Evolutionary conservation across 2,329 filamentous ascomycete genomes (phyloP), one percentile per base, ranked within the genome.

Genomic region (Aspergillus brunneoviolaceus): DNA sequence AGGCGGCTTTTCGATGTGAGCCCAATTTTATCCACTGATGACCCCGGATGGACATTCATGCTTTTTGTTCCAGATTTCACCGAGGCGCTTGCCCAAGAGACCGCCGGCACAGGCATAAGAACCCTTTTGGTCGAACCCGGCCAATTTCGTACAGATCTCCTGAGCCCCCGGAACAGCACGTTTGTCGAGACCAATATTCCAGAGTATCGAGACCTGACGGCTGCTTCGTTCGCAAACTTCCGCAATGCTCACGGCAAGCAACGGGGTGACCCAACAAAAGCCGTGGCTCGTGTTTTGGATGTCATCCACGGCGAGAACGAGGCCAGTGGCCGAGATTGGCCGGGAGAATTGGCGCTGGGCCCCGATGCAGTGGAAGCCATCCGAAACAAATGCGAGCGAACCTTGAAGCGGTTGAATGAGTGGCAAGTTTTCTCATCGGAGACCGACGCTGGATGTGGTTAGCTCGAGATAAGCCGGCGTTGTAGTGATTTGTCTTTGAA

Each of bases 91-190:
- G 64, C 61, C 12, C 67, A 69, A 29, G 76, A 79, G 62, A 59
- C 74, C n/a, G 63, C 60, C 16, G 59, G 61, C 3, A 69, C 78
- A 58, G 70, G 71, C 5, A 76, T 79, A 62, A 65, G 64, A 23
- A 67, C 72, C 49, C 65, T 69, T 45, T 67, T 76, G 6, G 61
- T 80, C 39, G 74, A 78, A 58, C 77, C 74, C 0, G 77, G 77
- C 4, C 60, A 63, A 49, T 76, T 74, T 66, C 71, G 74, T 9
- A 77, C 73, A 0, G 66, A 68, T 10, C 48, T 76, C 4, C 57
- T 77, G 2, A 52, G 63, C 35, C 61, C 65, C 2, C 59, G 45
- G 27, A 62, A 60, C 35, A 63, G 62, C 21, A 29, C 29, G 10
- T 58, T 61, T 19, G 39, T 39, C 5, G 49, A 55, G 35, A 59